Evolutionary conservation across 1,139 yeast genomes (phyloP).

Genomic region (Hansenula anomala): DNA sequence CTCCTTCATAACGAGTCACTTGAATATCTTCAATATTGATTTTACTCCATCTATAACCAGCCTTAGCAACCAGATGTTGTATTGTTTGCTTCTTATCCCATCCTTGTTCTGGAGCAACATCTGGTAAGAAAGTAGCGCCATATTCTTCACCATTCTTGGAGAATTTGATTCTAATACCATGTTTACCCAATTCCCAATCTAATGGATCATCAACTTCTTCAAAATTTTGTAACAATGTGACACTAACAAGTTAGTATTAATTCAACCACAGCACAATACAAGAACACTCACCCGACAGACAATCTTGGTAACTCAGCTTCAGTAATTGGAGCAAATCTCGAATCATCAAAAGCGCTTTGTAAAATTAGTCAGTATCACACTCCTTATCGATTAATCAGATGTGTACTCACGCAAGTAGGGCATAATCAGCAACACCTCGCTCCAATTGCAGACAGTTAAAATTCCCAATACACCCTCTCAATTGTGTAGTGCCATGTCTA

Average conservation of each 20-base stretch:
- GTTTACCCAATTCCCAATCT: constrained; percentile 80
- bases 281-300: background rate
- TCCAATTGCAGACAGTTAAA: constrained; percentile 47
- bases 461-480: constrained; percentile 95
- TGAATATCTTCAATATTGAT: constrained; percentile 13
- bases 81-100: constrained; percentile 78
- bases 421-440: constrained; percentile 56
- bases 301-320: constrained; percentile 47
- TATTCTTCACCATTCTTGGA: constrained; percentile 29
- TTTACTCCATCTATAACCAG: constrained; percentile 38
- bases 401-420: constrained; percentile 50
- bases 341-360: constrained; percentile 58
- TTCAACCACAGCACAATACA: too few relatives aligned
- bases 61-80: constrained; percentile 64
- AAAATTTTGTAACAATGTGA: constrained; percentile 65
- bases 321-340: constrained; percentile 68
- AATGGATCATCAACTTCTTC: constrained; percentile 42
- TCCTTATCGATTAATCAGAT: too few relatives aligned
- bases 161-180: constrained; percentile 69
- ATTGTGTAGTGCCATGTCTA: constrained; percentile 26
- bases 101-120: constrained; percentile 83
- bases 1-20: constrained; percentile 35
- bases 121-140: constrained; percentile 85
- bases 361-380: too few relatives aligned
- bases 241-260: constrained; percentile 29